These are phyloP conservation scores for Wickerhamomyces chaumierensis DNA, from an alignment of 805 yeast species.

Conservation along the genomic window DNA sequence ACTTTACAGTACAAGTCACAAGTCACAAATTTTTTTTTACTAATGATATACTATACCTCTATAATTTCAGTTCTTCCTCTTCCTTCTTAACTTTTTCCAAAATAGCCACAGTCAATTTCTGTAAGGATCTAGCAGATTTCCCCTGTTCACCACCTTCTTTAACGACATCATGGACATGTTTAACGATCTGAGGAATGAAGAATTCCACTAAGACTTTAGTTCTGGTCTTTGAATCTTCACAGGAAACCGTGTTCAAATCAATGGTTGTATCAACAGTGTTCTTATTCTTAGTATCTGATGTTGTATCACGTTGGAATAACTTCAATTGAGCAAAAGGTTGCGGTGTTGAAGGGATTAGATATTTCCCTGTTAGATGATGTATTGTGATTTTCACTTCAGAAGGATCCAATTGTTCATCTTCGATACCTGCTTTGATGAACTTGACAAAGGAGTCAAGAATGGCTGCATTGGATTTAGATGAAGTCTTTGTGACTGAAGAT, in stretches of 20 bases:
- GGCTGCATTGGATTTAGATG: conserved; percentile 13
- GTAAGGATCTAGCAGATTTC: conserved; percentile 28
- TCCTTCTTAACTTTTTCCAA: conserved; percentile 1
- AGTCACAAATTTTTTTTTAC: too few species aligned
- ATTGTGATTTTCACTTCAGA: conserved; percentile 10
- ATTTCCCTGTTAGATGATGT: conserved; percentile 40
- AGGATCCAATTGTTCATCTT: conserved; percentile 10
- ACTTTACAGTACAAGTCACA: too few species aligned
- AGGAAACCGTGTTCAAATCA: conserved; percentile 34
- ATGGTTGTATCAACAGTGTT: conserved; percentile 9
- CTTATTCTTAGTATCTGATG: conserved; percentile 11
- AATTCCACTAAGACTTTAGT: conserved; percentile 40
- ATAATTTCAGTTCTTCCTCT: not conserved
- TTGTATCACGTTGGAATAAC: conserved; percentile 34
- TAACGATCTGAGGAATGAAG: conserved; percentile 35
- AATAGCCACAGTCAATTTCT: conserved; percentile 5
- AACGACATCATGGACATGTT: conserved; percentile 37
- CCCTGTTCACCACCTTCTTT: conserved; percentile 73
- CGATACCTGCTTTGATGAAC: conserved; percentile 33
- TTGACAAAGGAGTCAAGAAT: conserved; percentile 27
- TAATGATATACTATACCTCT: too few species aligned
- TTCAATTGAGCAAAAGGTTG: conserved; percentile 57
- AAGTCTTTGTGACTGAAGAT: conserved; percentile 14
- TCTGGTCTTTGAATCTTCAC: conserved; percentile 55
- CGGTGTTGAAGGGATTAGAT: conserved; percentile 43